These are phyloP conservation scores for Cupressus sempervirens DNA, from an alignment of 75 land plant species.

Conservation along the genomic window DNA sequence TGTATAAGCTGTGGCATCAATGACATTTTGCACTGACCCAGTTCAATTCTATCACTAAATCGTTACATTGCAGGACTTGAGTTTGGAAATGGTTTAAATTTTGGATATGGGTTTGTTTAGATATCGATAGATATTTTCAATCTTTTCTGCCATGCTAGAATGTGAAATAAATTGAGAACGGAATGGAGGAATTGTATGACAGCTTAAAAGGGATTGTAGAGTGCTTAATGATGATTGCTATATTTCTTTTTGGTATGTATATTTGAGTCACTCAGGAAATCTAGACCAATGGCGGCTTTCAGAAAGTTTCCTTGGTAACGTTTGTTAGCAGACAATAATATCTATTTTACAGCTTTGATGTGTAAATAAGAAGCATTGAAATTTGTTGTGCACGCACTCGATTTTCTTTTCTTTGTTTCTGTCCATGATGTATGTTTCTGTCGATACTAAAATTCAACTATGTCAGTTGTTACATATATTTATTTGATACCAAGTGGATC, in stretches of 20 bases:
- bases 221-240: neutral
- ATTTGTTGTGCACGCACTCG: neutral
- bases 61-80: slow-evolving; percentile 68
- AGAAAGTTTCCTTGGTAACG: neutral
- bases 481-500: neutral
- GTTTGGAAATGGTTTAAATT: slow-evolving; percentile 65
- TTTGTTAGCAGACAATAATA: neutral
- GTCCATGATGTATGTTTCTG: neutral
- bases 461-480: neutral
- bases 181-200: neutral
- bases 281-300: neutral
- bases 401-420: neutral
- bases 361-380: slow-evolving; percentile 15
- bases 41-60: slow-evolving; percentile 74
- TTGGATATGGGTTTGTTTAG: slow-evolving; percentile 85
- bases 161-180: neutral
- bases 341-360: slow-evolving; percentile 29
- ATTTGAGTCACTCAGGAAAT: neutral
- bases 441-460: too few species aligned
- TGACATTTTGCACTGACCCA: slow-evolving; percentile 71
- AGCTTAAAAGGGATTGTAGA: neutral
- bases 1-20: slow-evolving; percentile 80
- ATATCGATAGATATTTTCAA: slow-evolving; percentile 15
- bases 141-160: neutral
- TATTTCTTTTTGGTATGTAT: neutral